Evolutionary conservation across 371 early-diverging fungal species (phyloP), one percentile per base, ranked within the genome.

Genomic region (Mucor racemosus): DNA sequence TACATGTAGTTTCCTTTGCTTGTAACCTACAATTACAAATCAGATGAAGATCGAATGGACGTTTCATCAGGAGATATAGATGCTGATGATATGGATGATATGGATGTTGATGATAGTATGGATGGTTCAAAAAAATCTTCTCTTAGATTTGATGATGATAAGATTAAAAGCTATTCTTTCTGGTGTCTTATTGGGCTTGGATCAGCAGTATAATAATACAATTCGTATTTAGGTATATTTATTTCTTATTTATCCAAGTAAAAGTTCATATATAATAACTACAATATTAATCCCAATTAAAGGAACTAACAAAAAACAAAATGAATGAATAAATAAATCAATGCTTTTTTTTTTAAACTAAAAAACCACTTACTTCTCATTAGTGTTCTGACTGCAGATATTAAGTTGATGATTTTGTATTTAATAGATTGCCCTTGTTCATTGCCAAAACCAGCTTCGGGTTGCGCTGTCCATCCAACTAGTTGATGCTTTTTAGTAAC

Each of bases 361-460:
- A 68, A 41, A 58, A 26, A 7, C 14, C 40, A 84, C 86, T 71
- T 89, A 96, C 96, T 91, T 86, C 96, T 79, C 85, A 96, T 86
- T 50, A 97, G 76, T 42, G 96, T 97, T 77, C 96, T 84, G 36
- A 95, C 92, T 0, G 98, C 96, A 0, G 94, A 91, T 71, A 97
- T 94, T 44, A 97, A 84, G 74, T 91, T 92, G 74, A 97, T 85
- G 42, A 97, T 76, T 69, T 92, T 92, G 55, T 84, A 81, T 72
- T 94, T 95, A 46, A 97, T 75, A n/a, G 91, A 87, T 58, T 82
- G 82, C 11, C 64, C 40, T 60, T 89, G 86, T 59, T 90, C 87
- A 63, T 81, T 84, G 35, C 90, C 91, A 70, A 89, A 90, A 61
- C 92, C 81, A 67, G 89, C 76, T 66, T 90, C 85, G 66, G 84